Conservation (phyloP, 768 basidiomycete genomes). For the Candolleomyces efflorescens region DNA sequence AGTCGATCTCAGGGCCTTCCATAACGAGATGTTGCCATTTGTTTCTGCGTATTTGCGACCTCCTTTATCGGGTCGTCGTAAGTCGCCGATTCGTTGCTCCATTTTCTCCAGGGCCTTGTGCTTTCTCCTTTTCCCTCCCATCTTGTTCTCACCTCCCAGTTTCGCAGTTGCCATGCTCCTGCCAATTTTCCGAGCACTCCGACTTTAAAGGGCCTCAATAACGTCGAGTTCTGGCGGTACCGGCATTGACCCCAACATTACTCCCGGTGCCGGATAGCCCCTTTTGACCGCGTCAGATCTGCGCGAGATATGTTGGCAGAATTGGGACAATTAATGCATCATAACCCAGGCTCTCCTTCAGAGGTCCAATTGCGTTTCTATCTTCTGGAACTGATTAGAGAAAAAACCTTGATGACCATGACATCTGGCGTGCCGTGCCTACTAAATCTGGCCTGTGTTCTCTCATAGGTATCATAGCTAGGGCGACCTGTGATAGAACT, state of each 20-base stretch:
- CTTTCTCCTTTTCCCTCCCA: neutral
- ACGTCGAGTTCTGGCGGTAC: no score
- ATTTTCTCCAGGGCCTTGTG: neutral
- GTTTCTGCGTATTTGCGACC: conserved; percentile 7
- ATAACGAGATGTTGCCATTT: conserved; percentile 6
- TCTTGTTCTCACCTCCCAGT: neutral
- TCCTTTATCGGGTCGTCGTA: neutral
- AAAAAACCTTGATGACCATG: no score
- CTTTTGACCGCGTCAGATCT: neutral
- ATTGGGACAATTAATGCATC: neutral
- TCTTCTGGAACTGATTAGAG: no score
- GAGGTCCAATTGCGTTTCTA: no score
- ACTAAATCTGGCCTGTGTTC: no score
- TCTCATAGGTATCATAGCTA: no score
- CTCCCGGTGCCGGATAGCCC: conserved; percentile 2
- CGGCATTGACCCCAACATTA: no score
- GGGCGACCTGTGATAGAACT: no score
- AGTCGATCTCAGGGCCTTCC: conserved; percentile 7
- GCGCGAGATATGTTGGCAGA: neutral
- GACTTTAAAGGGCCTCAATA: no score
- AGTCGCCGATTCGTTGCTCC: neutral
- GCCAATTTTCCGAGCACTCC: no score
- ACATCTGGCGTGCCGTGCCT: no score
- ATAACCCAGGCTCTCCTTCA: no score
- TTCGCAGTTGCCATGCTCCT: neutral